Evolutionary conservation across 495 filamentous ascomycete species (phyloP), one percentile per base, ranked within the genome.

Genomic region (Penicillium tannophilum): DNA sequence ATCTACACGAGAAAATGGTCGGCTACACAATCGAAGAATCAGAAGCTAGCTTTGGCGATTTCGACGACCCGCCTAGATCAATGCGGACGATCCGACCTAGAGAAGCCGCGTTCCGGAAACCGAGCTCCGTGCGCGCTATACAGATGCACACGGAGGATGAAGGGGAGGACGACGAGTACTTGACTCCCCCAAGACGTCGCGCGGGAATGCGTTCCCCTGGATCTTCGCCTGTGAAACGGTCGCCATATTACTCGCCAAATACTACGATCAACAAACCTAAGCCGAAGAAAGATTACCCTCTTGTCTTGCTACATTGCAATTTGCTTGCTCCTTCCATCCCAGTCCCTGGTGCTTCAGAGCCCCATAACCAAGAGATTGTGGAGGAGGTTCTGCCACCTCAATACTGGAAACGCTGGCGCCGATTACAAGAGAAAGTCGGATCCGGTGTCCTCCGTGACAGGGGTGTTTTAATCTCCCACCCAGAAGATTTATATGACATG

Each of bases 291-390:
- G 87, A 84, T 62, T 83, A 80, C 52, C 93, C 93, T 2, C 84
- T 98, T 8, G 90, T 97, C 5, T 79, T 97, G 8, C 79, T 98
- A 1, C 93, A 98, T 63, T 89, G 93, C 52, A 96, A 90, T 0
- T 72, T 97, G 2, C 81, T 97, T 2, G 87, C 90, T 0, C 82
- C 86, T 1, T 87, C 88, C 59, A 79, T 85, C 0, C 92, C 91
- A 63, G 84, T 89, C 1, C 76, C 83, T 4, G 78, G 87, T 5
- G 60, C 70, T 12, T 74, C 60, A 69, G 84, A 71, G 63, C 66
- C 51, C 7, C 68, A 65, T 14, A 71, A 83, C 36, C 72, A 74
- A 56, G 69, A 71, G 20, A 66, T 90, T 9, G 79, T 86, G 24
- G 80, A 84, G 41, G 76, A 81, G 41, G 75, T 86, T 2, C 70